These are phyloP conservation scores for Colletotrichum sansevieriae DNA, from an alignment of 2,329 filamentous ascomycete genomes.

Conservation along the genomic window DNA sequence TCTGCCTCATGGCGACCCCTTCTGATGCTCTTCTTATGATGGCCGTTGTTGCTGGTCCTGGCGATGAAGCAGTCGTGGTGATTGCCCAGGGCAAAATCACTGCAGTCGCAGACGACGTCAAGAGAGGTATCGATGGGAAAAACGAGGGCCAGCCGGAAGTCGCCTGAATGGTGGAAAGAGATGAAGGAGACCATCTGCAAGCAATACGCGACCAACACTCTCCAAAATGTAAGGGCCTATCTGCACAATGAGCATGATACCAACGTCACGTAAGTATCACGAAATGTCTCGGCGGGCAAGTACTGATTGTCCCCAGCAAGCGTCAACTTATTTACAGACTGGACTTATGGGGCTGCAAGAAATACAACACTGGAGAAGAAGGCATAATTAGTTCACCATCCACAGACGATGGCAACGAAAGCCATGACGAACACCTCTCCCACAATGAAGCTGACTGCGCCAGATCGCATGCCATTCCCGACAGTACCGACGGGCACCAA, in stretches of 20 bases:
- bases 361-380: slow-evolving; percentile 44
- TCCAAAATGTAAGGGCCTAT: neutral
- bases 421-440: neutral
- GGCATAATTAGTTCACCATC: neutral
- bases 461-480: neutral
- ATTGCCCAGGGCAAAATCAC: too few relatives aligned
- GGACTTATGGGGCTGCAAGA: slow-evolving; percentile 46
- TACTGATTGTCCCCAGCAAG: slow-evolving; percentile 43
- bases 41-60: neutral
- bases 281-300: neutral
- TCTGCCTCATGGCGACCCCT: neutral
- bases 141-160: neutral
- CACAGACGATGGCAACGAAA: too few relatives aligned
- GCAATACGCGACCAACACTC: slow-evolving; percentile 4
- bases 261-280: neutral
- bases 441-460: neutral
- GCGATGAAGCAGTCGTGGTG: neutral
- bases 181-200: neutral
- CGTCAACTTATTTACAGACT: slow-evolving; percentile 50
- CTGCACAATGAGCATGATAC: neutral
- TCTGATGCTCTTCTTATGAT: neutral
- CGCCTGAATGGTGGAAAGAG: neutral
- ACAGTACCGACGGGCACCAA: neutral
- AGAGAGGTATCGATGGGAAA: neutral
- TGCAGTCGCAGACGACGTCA: too few relatives aligned